Percentiles rank a stretch among this genome's conserved stretches.
Conservation (phyloP, 2,329 filamentous ascomycete genomes). For the Lachnellula arida region DNA sequence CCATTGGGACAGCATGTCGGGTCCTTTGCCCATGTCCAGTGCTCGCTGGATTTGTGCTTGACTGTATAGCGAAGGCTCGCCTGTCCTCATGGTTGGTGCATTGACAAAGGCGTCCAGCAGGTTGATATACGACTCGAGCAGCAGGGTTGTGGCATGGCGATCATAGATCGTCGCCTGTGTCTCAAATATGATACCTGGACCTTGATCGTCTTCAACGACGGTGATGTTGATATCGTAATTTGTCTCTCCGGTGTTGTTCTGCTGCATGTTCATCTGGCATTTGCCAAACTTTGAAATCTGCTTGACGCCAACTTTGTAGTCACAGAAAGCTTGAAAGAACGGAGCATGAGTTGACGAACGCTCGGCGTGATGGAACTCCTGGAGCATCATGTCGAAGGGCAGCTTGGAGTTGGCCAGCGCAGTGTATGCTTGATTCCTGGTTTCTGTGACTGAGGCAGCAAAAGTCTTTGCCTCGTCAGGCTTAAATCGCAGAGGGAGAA, state of each 20-base stretch:
- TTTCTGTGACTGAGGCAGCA: conserved; percentile 26
- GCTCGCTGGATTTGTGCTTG: conserved; percentile 3
- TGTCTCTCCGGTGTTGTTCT: conserved; percentile 15
- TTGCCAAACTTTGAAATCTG: conserved; percentile 20
- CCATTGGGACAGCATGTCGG: conserved; percentile 7
- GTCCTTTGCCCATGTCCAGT: conserved; percentile 8
- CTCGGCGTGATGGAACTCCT: conserved; percentile 9
- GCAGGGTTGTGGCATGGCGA: background rate
- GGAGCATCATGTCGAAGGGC: conserved; percentile 14
- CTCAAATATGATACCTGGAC: conserved; percentile 6
- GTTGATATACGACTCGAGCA: conserved; percentile 11
- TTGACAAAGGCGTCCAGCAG: conserved; percentile 38
- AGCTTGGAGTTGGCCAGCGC: conserved; percentile 14
- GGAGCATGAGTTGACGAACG: conserved; percentile 14
- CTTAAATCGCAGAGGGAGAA: conserved; percentile 41
- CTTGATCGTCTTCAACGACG: conserved; percentile 7
- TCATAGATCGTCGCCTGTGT: conserved; percentile 11
- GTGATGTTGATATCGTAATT: conserved; percentile 31
- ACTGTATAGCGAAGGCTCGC: conserved; percentile 6
- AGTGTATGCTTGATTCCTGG: conserved; percentile 10
- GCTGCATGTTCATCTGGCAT: conserved; percentile 16
- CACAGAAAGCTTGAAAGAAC: conserved; percentile 16
- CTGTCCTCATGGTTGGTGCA: conserved; percentile 3
- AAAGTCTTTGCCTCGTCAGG: conserved; percentile 25
- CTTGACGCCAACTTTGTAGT: conserved; percentile 21